Conservation (phyloP, 345 rosid genomes). For the Durio zibethinus region DNA sequence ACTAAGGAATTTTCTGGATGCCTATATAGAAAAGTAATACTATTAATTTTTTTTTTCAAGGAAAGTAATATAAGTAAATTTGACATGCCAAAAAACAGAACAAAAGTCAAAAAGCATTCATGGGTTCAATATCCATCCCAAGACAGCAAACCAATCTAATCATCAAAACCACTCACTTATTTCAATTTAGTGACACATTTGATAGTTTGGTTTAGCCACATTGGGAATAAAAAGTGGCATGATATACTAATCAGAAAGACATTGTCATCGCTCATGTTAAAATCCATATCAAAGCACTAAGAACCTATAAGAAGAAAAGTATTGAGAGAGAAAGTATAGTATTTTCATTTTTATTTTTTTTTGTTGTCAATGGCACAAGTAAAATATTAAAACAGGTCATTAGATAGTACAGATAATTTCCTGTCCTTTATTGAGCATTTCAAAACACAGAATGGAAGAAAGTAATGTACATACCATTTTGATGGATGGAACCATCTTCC, state of each 20-base stretch:
- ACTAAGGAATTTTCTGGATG: not conserved
- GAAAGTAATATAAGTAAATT: not conserved
- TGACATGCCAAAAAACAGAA: not conserved
- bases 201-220: not conserved
- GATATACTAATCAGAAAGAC: not conserved
- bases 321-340: not conserved
- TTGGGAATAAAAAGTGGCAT: not conserved
- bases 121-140: not conserved
- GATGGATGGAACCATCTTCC: constrained; percentile 64
- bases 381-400: not conserved
- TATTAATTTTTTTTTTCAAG: not conserved
- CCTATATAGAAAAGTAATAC: not conserved
- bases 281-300: not conserved
- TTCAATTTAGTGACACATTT: not conserved
- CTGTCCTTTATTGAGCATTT: not conserved
- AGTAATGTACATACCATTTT: constrained; percentile 48
- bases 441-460: not conserved
- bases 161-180: not conserved
- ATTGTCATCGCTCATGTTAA: not conserved
- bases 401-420: not conserved
- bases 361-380: not conserved
- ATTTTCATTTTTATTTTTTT: not conserved
- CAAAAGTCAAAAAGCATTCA: not conserved
- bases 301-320: not conserved
- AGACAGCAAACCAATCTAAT: not conserved